Evolutionary conservation across 2,329 filamentous ascomycete species (phyloP), one percentile per base, ranked within the genome.

Genomic region (Phyllosticta citriasiana): DNA sequence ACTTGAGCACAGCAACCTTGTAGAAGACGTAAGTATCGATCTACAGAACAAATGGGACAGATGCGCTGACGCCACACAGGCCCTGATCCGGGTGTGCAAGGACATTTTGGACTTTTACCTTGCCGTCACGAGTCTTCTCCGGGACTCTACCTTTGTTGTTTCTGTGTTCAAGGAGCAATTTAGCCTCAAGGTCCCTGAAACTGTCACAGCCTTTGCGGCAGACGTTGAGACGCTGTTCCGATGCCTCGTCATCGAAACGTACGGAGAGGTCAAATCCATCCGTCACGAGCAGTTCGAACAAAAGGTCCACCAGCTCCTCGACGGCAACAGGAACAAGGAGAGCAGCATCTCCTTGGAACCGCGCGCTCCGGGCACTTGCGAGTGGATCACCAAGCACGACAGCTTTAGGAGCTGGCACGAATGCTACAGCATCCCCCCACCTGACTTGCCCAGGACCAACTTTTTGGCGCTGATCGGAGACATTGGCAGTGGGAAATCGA

Each of bases 381-480:
- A 60, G 27, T 60, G 58, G 58, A 9, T 60, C 4, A 22, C 14
- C 2, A 24, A 12, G 12, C 30, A 40, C 2, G 12, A 47, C 3
- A 47, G 51, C 8, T 60, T 56, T 22, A 27, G 19, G 9, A 10
- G 22, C 8, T 60, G 58, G 58, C 35, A 30, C 2, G 33, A 55
- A n/a, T 24, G 40, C 16, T 47, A 47, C 40, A 47, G 40, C 40
- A 16, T 47, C 14, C 16, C 40, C 40, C 40, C 40, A 2, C 40
- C 58, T 7, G 4, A 19, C 7, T 19, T 5, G 2, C 10, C 22
- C 3, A 25, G 3, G 2, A 51, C 30, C 2, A 33, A 60, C 8
- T 35, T 60, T n/a, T 22, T 60, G 19, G 55, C 58, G 0, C 55
- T 60, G 35, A 52, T 60, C 2, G 58, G 58, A 19, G 40, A 51